Base-by-base conservation (phyloP, 176 grass and related monocot genomes). In the Carex cristatella region DNA sequence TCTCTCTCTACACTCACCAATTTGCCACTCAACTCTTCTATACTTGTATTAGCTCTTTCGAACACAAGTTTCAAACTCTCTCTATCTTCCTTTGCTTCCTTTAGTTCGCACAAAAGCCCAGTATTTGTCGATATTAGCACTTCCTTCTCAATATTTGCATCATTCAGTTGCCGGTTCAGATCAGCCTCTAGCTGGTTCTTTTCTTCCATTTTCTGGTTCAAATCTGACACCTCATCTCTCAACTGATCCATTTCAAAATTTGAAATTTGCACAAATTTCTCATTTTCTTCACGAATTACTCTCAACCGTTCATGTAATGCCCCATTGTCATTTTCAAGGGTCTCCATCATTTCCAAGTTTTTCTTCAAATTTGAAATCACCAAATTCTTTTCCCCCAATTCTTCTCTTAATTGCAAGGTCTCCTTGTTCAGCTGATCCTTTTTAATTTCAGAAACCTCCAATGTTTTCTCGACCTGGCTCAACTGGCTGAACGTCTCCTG, bases 131-230 rank as follows among this genome's bases (percentile, higher is more conserved):
- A 88, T 65, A 91, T 82, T 86, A 87, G 60, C 53, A 81, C 16
- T 90, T 93, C 95, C 73, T 90, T 93, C 77, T 94, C 91, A 7
- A 68, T 88, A 83, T 88, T 88, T 86, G 87, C 49, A 60, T 91
- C 86, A 76, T 71, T 88, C 18, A 91, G 32, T 86, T 90, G 65
- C 73, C 79, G 69, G 33, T 88, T 92, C 86, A 98, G 57, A 83
- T 87, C 35, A 74, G 73, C 83, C 85, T 94, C 85, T 87, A 91
- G 79, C 10, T 85, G 76, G 8, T 65, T 37, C 79, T 82, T 86
- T 84, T 91, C 86, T 84, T 91, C 87, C 49, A 84, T 59, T 81
- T 77, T 88, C 81, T 90, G 65, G 67, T 93, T 90, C 81, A 97
- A 78, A 75, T 56, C 32, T 70, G 42, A 54, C 18, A 82, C 53